phyloP scores from a whole-genome alignment of 805 yeast genomes.

The Barnettozyma botsteinii region DNA sequence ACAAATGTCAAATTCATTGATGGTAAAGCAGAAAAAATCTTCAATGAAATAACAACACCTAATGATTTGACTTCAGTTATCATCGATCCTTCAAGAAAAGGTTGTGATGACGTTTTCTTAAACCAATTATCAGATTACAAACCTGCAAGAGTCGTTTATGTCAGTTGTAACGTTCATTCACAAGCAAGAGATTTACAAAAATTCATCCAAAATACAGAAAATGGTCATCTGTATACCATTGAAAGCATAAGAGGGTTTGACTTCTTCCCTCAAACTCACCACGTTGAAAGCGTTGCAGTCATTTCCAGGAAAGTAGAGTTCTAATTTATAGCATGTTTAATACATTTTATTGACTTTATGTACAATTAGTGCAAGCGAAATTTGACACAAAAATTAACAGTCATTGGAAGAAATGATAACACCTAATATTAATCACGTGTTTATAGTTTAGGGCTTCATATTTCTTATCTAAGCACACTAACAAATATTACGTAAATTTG shows the following conservation, averaged over 20 bases:
- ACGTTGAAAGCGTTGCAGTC: slow-evolving; percentile 85
- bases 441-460: not conserved
- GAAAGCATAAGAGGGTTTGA: slow-evolving; percentile 92
- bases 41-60: slow-evolving; percentile 73
- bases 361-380: too few relatives aligned
- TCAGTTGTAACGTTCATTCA: slow-evolving; percentile 95
- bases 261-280: slow-evolving; percentile 93
- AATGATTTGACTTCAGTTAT: slow-evolving; percentile 77
- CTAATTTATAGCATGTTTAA: not conserved
- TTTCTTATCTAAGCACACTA: not conserved
- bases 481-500: not conserved
- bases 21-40: slow-evolving; percentile 90
- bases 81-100: slow-evolving; percentile 95
- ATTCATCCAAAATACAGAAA: slow-evolving; percentile 59
- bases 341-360: too few relatives aligned
- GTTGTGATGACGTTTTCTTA: slow-evolving; percentile 85
- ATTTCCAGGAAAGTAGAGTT: slow-evolving; percentile 32
- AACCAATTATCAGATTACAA: slow-evolving; percentile 77
- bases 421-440: not conserved
- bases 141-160: slow-evolving; percentile 87
- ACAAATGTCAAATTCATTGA: slow-evolving; percentile 77
- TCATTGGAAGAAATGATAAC: too few relatives aligned
- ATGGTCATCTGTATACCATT: slow-evolving; percentile 59
- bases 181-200: slow-evolving; percentile 93
- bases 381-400: not conserved